Evolutionary conservation across 2,329 filamentous ascomycete genomes (phyloP).

Genomic region (Pestalotiopsis fici): DNA sequence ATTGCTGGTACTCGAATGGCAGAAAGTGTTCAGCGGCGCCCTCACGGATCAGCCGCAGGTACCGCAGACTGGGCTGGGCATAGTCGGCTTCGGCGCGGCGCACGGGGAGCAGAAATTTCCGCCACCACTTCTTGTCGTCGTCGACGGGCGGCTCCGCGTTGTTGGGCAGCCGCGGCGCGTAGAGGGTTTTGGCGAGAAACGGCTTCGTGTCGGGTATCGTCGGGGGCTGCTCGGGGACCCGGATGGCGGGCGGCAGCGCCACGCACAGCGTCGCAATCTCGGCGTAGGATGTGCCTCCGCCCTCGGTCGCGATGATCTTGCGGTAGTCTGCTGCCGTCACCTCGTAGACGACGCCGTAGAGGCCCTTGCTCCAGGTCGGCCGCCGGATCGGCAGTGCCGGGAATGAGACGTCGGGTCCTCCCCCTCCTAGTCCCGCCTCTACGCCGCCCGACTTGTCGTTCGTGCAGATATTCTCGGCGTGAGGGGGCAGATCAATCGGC

Average conservation of each 20-base stretch:
- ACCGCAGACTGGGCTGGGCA: slow-evolving; percentile 81
- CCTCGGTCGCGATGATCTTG: slow-evolving; percentile 87
- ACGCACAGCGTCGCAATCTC: slow-evolving; percentile 82
- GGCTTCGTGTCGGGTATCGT: slow-evolving; percentile 48
- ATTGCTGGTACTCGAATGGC: slow-evolving; percentile 74
- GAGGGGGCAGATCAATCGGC: slow-evolving; percentile 27
- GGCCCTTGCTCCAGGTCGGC: slow-evolving; percentile 71
- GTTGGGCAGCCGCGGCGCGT: slow-evolving; percentile 62
- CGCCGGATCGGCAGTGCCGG: slow-evolving; percentile 39
- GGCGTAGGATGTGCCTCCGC: slow-evolving; percentile 80
- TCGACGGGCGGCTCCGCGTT: slow-evolving; percentile 23
- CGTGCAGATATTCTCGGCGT: slow-evolving; percentile 23
- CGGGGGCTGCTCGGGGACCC: slow-evolving; percentile 65
- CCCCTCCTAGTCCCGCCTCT: slow-evolving; percentile 2
- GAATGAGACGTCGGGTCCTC: background rate
- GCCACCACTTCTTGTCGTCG: slow-evolving; percentile 34
- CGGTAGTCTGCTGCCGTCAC: slow-evolving; percentile 81
- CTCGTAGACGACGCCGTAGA: slow-evolving; percentile 95
- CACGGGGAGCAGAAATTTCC: slow-evolving; percentile 43
- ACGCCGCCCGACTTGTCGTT: slow-evolving; percentile 15
- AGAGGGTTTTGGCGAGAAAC: slow-evolving; percentile 85
- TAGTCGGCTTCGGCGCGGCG: slow-evolving; percentile 68
- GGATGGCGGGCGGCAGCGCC: slow-evolving; percentile 58
- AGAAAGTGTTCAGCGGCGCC: slow-evolving; percentile 82
- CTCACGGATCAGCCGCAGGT: slow-evolving; percentile 76